Evolutionary conservation across 169 alveolate genomes (phyloP).

Genomic region (Cryptosporidium andersoni): DNA sequence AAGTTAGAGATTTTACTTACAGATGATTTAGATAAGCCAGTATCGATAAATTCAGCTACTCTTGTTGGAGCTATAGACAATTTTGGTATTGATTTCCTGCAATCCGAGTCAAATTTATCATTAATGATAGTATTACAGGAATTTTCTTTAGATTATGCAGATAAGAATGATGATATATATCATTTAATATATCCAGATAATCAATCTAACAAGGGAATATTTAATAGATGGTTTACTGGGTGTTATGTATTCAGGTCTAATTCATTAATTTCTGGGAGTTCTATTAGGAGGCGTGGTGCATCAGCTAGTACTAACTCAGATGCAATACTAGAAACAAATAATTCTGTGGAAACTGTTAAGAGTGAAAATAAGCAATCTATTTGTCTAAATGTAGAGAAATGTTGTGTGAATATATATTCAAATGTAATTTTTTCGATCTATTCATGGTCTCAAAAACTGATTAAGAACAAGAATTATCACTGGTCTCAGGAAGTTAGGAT

Average conservation of each 20-base stretch:
- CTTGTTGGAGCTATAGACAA: conserved; percentile 31
- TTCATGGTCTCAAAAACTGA: no score
- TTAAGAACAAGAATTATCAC: no score
- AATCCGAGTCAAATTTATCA: conserved; percentile 47
- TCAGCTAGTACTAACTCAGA: conserved; percentile 47
- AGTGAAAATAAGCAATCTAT: conserved; percentile 11
- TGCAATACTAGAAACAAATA: conserved; percentile 22
- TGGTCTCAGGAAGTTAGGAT: no score
- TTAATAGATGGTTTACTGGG: conserved; percentile 52
- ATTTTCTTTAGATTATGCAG: conserved; percentile 39
- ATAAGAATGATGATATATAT: conserved; percentile 2
- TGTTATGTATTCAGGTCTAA: conserved; percentile 10
- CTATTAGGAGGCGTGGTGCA: conserved; percentile 13
- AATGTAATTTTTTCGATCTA: conserved; percentile 7
- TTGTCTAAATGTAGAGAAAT: conserved; percentile 45
- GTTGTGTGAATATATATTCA: conserved; percentile 49
- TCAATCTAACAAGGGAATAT: neutral
- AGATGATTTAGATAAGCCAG: conserved; percentile 3
- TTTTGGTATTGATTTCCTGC: conserved; percentile 52
- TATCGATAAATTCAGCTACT: neutral
- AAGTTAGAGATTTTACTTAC: conserved; percentile 18
- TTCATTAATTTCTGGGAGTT: conserved; percentile 20
- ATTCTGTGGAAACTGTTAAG: conserved; percentile 2
- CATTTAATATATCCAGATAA: conserved; percentile 56
- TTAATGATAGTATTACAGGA: conserved; percentile 31